Conservation (phyloP, 805 yeast genomes). For the Candida yuanshanica region DNA sequence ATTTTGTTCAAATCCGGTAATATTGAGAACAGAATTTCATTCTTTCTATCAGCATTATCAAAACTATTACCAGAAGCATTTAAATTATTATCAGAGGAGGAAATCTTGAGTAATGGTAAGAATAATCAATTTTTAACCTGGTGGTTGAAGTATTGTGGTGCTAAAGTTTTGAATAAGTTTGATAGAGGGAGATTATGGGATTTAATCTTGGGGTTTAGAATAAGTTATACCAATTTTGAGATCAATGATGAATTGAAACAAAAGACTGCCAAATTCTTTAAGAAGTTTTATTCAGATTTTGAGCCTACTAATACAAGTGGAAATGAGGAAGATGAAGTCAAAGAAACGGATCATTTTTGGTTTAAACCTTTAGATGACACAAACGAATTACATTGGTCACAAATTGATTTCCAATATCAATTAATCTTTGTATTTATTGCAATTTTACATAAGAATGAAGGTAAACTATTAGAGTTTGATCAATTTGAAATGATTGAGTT, state of each 20-base stretch:
- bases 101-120: slow-evolving; percentile 52
- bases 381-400: slow-evolving; percentile 44
- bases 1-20: slow-evolving; percentile 49
- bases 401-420: slow-evolving; percentile 70
- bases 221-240: slow-evolving; percentile 24
- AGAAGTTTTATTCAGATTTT: slow-evolving; percentile 16
- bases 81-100: slow-evolving; percentile 74
- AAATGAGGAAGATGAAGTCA: slow-evolving; percentile 5
- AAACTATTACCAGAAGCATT: slow-evolving; percentile 70
- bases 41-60: slow-evolving; percentile 59
- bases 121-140: slow-evolving; percentile 89
- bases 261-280: slow-evolving; percentile 16
- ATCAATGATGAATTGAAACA: slow-evolving; percentile 5
- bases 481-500: slow-evolving; percentile 84
- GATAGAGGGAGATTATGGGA: slow-evolving; percentile 94
- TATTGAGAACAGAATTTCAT: slow-evolving; percentile 59
- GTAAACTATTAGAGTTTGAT: slow-evolving; percentile 77
- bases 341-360: slow-evolving; percentile 17
- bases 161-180: slow-evolving; percentile 72
- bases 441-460: slow-evolving; percentile 72
- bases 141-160: slow-evolving; percentile 92
- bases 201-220: slow-evolving; percentile 71
- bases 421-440: slow-evolving; percentile 72
- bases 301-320: neutral
- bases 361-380: slow-evolving; percentile 15